Evolutionary conservation across 2,329 filamentous ascomycete genomes (phyloP), one percentile per base, ranked within the genome.

Genomic region (Fusarium sp.): DNA sequence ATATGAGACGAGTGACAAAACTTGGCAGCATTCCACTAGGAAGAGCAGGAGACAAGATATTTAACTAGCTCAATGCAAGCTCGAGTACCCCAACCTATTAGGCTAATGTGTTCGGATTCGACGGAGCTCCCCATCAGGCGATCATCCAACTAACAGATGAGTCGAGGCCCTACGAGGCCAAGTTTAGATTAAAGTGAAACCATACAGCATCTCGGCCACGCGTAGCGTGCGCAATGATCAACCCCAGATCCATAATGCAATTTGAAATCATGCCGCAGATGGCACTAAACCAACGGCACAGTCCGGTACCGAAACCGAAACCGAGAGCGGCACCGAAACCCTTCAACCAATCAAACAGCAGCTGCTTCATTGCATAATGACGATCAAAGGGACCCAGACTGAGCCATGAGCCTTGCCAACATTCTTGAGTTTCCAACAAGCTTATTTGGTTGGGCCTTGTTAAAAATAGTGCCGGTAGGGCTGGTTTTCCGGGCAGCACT

Each of bases 251-350:
- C 11, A 17, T 18, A 47, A 38, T 15, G 24, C 17, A 24, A 39
- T 36, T 34, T 63, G 14, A 34, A 34, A 34, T 34, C 38, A 51
- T 32, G 15, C 28, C 22, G 15, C 11, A 50, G 28, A 50, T 7
- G 28, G 3, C 28, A 58, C 24, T 15, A 38, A 38, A n/a, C 15
- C 1, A 26, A n/a, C 15, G 22, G 12, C 14, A 41, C 6, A 60
- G 20, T 12, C 56, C 34, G 60, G 56, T 26, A 63, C 60, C 54
- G 60, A 60, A 14, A 60, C 34, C 54, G 60, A 63, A 2, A 63
- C 60, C 60, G 60, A 63, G 14, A 54, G 28, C 57, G 57, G 36
- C 30, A 63, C 60, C 60, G 60, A 26, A 8, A 0, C 9, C 5
- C 3, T 4, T 26, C n/a, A 9, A 15, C 54, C 54, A 63, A 60